These are phyloP conservation scores for Dioscorea zingiberensis DNA, from an alignment of 106 monocot genomes.

Conservation along the genomic window DNA sequence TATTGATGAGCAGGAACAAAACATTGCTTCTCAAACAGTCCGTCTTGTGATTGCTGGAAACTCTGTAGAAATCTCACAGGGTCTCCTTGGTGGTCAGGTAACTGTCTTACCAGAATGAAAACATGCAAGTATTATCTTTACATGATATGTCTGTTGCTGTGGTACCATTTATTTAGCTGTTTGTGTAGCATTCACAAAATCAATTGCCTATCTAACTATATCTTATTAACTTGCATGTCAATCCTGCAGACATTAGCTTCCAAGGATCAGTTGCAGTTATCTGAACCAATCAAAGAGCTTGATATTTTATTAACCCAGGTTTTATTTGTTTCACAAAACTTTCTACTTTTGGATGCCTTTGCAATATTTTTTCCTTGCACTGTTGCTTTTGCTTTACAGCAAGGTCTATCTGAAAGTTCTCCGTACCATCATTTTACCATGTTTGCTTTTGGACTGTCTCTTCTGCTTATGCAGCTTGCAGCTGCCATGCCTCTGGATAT, in stretches of 20 bases:
- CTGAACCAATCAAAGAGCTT: constrained; percentile 91
- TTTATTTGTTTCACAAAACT: not conserved
- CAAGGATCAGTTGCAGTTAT: constrained; percentile 75
- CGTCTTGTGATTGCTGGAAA: constrained; percentile 89
- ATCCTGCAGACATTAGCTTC: constrained; percentile 45
- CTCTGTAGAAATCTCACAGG: constrained; percentile 68
- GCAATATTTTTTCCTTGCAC: not conserved
- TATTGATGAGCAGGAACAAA: constrained; percentile 60
- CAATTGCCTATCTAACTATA: too few species aligned
- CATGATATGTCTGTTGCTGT: too few species aligned
- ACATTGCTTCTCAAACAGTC: constrained; percentile 75
- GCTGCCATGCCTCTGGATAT: constrained; percentile 90
- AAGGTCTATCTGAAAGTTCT: not conserved
- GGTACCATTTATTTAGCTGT: too few species aligned
- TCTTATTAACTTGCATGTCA: too few species aligned
- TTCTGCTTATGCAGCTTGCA: constrained; percentile 59
- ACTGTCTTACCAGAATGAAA: too few species aligned
- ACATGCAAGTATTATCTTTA: too few species aligned
- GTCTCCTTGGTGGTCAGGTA: constrained; percentile 76
- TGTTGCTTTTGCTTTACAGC: not conserved
- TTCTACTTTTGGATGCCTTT: not conserved
- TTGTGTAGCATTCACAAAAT: too few species aligned
- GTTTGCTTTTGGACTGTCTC: not conserved
- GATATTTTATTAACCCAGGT: constrained; percentile 97
- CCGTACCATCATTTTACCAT: not conserved